These are phyloP conservation scores for Eucalyptus pauciflora DNA, from an alignment of 345 rosid species.

Conservation along the genomic window DNA sequence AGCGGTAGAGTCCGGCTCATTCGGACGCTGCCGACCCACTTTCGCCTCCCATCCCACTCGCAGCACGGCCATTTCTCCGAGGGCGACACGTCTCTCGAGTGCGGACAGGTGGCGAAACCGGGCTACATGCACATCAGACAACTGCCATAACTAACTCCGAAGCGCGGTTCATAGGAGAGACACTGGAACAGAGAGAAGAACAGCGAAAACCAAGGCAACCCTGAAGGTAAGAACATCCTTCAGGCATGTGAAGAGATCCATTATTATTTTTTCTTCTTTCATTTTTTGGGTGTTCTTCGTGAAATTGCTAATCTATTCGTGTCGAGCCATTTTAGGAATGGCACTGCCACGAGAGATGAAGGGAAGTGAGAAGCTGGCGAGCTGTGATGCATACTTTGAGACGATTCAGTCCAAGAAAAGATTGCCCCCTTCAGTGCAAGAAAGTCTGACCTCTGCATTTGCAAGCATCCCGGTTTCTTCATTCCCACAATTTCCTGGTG, in stretches of 20 bases:
- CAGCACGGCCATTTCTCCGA: neutral
- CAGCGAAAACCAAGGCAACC: neutral
- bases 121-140: neutral
- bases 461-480: slow-evolving; percentile 62
- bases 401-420: slow-evolving; percentile 61
- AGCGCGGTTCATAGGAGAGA: neutral
- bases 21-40: neutral
- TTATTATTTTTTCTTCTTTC: neutral
- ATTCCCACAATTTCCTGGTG: slow-evolving; percentile 72
- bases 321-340: slow-evolving; percentile 6
- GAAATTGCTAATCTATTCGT: neutral
- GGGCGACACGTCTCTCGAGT: neutral
- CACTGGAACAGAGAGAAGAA: neutral
- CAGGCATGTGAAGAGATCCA: neutral
- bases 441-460: slow-evolving; percentile 66
- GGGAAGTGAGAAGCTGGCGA: slow-evolving; percentile 19
- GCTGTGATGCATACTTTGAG: slow-evolving; percentile 67
- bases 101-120: neutral
- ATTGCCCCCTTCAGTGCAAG: slow-evolving; percentile 54
- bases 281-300: neutral
- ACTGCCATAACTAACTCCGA: neutral
- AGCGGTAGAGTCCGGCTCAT: neutral
- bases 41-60: neutral
- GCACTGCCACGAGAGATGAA: slow-evolving; percentile 6
- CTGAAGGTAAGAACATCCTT: neutral